These are phyloP conservation scores for Micractinium sp. DNA, from an alignment of 139 green algal genomes.

Conservation along the genomic window DNA sequence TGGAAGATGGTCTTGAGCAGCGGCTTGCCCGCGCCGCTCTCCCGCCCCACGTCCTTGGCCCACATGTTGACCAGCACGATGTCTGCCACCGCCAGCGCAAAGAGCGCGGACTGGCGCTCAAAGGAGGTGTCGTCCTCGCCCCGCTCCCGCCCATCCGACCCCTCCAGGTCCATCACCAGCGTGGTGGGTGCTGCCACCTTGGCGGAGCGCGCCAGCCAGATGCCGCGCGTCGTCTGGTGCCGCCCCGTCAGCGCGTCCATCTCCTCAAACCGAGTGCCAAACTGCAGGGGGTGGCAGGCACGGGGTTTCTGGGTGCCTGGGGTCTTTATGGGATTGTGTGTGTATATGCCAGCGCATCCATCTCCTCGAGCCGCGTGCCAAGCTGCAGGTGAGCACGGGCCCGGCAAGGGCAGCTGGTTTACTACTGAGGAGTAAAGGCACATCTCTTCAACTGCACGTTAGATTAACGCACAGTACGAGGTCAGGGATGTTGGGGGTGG, in stretches of 20 bases:
- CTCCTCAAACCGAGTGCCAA: slow-evolving; percentile 92
- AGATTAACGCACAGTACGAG: no score
- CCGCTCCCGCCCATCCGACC: slow-evolving; percentile 74
- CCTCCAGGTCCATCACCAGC: slow-evolving; percentile 97
- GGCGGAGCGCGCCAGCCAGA: slow-evolving; percentile 82
- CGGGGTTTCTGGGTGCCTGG: not conserved
- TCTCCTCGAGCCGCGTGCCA: no score
- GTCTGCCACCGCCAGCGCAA: slow-evolving; percentile 94
- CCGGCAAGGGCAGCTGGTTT: no score
- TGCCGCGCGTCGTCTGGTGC: slow-evolving; percentile 89
- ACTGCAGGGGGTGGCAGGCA: slow-evolving; percentile 59
- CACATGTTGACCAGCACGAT: slow-evolving; percentile 98
- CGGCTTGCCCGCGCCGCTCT: slow-evolving; percentile 94
- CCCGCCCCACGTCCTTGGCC: slow-evolving; percentile 97
- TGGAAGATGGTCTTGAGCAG: slow-evolving; percentile 98
- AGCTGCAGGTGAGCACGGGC: no score
- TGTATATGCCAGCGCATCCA: no score
- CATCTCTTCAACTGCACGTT: no score
- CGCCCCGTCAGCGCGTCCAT: slow-evolving; percentile 94
- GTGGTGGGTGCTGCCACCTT: slow-evolving; percentile 70
- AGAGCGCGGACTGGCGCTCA: slow-evolving; percentile 95
- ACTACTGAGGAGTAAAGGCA: no score
- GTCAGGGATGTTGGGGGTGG: no score
- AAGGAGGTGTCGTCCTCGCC: slow-evolving; percentile 99
- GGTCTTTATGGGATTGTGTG: no score